Evolutionary conservation across 345 rosid genomes (phyloP), one percentile per base, ranked within the genome.

Genomic region (Litchi chinensis): DNA sequence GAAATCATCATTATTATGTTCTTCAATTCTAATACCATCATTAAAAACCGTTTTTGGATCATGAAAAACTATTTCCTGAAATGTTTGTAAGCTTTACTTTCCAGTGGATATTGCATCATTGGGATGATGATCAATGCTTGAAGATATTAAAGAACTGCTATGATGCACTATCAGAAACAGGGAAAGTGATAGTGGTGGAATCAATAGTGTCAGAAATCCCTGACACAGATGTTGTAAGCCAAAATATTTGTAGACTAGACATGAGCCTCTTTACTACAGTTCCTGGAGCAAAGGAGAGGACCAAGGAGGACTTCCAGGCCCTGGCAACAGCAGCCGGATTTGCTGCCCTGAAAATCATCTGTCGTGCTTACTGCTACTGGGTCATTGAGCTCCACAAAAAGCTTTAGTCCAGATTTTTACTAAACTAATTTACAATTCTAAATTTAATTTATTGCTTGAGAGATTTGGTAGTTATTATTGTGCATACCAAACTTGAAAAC

Each of bases 201-300:
- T 11, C 70, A 9, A 37, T 80, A 0, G 63, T 65, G 22, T 85
- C 84, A 0, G 79, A 79, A 15, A 60, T 68, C 10, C 70, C 80
- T 3, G 75, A 76, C 44, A 75, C 54, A 2, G 60, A 56, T 54
- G 9, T 60, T 62, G 68, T 82, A 3, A 39, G 73, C 6, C 19
- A 76, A 39, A 62, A 77, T 57, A 71, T 69, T 5, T 56, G 67
- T 19, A 79, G 63, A 15, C n/a, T 62, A 9, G 86, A 88, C 64
- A 2, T 83, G 32, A 26, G 69, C 65, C 66, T 82, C 81, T 70
- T 82, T 19, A 60, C 73, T 10, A 43, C 66, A 69, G 16, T 6
- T 56, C 82, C 77, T 8, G 82, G 85, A 16, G 87, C 82, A 3
- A 84, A 84, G 79, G 91, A 88, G 81, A 84, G 87, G 65, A 64